Conservation (phyloP, 257 asterid species). For the Primulina eburnea region DNA sequence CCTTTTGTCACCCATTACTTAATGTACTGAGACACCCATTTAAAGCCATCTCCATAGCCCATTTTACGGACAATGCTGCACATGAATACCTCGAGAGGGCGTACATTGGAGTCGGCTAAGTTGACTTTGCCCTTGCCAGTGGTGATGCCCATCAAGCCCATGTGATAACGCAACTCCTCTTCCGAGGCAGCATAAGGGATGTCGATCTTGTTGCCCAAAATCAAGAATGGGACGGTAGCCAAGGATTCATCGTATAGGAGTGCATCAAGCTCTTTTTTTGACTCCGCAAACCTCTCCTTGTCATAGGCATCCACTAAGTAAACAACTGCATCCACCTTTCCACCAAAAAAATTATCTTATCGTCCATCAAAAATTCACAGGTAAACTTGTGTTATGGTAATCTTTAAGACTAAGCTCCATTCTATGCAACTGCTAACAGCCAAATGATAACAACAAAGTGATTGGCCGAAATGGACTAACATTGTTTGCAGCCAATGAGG, state of each 20-base stretch:
- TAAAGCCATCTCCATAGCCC: conserved; percentile 63
- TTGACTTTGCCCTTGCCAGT: conserved; percentile 58
- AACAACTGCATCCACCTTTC: conserved; percentile 56
- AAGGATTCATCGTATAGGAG: conserved; percentile 51
- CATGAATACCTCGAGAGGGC: conserved; percentile 60
- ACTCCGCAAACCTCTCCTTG: conserved; percentile 58
- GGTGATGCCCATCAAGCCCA: conserved; percentile 50
- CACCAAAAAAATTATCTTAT: neutral
- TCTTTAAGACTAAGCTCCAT: neutral
- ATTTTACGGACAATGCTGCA: conserved; percentile 66
- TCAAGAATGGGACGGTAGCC: conserved; percentile 52
- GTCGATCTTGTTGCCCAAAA: conserved; percentile 57
- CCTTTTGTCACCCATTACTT: conserved; percentile 24
- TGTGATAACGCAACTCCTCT: conserved; percentile 45
- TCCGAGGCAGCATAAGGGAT: conserved; percentile 55
- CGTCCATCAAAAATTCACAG: neutral
- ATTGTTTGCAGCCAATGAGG: neutral
- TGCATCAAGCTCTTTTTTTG: conserved; percentile 58
- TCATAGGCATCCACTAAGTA: conserved; percentile 54
- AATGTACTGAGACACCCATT: conserved; percentile 60
- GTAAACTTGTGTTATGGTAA: neutral
- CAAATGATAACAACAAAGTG: neutral
- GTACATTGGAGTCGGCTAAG: conserved; percentile 39
- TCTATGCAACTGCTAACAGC: neutral
- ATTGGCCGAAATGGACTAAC: neutral